These are phyloP conservation scores for Spinacia oleracea DNA, from an alignment of 179 eudicot species.

Conservation along the genomic window DNA sequence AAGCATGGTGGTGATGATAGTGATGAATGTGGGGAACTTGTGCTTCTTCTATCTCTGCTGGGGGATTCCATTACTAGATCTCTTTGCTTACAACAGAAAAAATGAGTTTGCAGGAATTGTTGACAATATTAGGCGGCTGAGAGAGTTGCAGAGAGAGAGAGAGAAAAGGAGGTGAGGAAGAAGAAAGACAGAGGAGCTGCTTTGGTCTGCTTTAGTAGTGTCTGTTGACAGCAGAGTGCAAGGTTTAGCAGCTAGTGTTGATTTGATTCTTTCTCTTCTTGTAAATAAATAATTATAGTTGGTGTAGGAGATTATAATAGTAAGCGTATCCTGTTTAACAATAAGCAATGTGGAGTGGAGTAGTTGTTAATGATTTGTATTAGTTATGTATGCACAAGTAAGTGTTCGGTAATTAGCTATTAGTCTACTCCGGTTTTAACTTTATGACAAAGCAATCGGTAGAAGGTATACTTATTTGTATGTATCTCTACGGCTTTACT, in stretches of 20 bases:
- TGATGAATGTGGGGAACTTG: constrained; percentile 8
- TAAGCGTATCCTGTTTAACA: no score
- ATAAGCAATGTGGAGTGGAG: no score
- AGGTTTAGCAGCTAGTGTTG: constrained; percentile 1
- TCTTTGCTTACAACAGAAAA: neutral
- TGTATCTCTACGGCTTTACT: no score
- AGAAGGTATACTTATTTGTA: no score
- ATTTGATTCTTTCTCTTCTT: constrained; percentile 16
- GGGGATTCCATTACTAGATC: constrained; percentile 5
- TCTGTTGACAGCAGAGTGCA: constrained; percentile 12
- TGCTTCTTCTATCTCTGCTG: neutral
- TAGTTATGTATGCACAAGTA: no score
- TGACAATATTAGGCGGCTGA: neutral
- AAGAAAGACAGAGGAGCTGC: neutral
- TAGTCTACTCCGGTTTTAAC: no score
- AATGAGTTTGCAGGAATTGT: neutral
- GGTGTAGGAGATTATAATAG: no score
- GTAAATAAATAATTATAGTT: neutral
- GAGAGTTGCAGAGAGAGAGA: neutral
- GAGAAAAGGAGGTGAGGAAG: no score
- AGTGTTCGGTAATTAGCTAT: no score
- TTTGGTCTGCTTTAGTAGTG: constrained; percentile 3
- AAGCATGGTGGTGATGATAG: no score
- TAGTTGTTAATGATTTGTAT: no score
- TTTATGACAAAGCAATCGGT: no score